Base-by-base conservation (phyloP, 2,329 filamentous ascomycete species). In the Colletotrichum sp. region DNA sequence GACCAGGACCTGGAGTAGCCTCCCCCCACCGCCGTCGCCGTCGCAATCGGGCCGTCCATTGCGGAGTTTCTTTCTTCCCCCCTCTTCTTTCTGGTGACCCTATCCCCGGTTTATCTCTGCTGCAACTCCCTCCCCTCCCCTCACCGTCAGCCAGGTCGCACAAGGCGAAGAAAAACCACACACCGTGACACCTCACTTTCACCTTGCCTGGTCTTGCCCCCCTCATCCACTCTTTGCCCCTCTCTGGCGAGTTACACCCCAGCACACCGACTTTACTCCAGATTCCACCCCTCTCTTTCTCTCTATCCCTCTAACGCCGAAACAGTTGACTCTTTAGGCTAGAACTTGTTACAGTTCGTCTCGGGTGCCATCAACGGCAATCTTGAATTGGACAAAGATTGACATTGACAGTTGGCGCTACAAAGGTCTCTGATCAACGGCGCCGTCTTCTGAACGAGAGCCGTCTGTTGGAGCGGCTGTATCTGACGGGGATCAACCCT, bases 381-480 rank as follows among this genome's bases (percentile, higher is more conserved):
- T 10, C 68, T 66, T 24, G 24, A 62, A 44, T 21, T 24, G 68
- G 49, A 62, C 18, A 60, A 75, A 60, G 63, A 67, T 72, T 67
- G 60, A 55, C 62, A 34, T 67, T 18, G 21, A 21, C 67, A 52
- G 12, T 18, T 16, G 15, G 21, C 21, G 44, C 44, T 52, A 21
- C 44, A 52, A 52, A 52, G 30, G 60, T 62, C 68, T 49, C 28
- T 55, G 62, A 57, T 72, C 72, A 52, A 21, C 34, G n/a, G 28
- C 12, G 28, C 26, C 21, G 18, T 49, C 28, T 62, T 62, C 18
- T 21, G 57, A 55, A 59, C 62, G 63, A 67, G 28, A 44, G 60
- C 52, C 52, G 36, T 16, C 68, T 10, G 60, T 75, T 75, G 72
- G 72, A 75, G 72, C 68, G 72, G 72, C 63, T 75, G 57, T 60